Base-by-base conservation (phyloP, 2,329 filamentous ascomycete species). In the Aspergillus cejpii region DNA sequence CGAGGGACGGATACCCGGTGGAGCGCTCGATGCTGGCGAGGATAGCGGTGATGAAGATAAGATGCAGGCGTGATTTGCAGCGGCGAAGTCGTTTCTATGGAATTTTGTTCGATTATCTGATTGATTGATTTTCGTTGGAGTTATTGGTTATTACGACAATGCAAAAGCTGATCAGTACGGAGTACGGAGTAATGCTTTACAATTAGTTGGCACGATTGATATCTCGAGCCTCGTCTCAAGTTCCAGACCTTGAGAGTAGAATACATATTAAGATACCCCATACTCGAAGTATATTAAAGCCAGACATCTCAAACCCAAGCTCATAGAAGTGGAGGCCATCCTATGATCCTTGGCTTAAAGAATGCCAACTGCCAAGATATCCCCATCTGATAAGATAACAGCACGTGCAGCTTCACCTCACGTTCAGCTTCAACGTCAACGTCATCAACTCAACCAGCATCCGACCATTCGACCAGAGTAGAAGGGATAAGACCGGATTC, bases 1-100 rank as follows among this genome's bases (percentile, higher is more conserved):
- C 51, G 91, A 97, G 66, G 92, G 92, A 1, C 76, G 86, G 60
- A 76, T 97, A 66, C 91, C 91, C 2, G 75, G 78, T 26, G 85
- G 82, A 21, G 77, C 66, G 20, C 52, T 71, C 28, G 63, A 58
- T 37, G 63, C 54, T 14, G 67, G 63, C 36, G 63, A 59, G 20
- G 60, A 58, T 31, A 55, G 49, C 20, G 63, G 65, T 38, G 63
- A 64, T 23, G 56, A 54, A 27, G 54, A 59, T 40, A 52, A 56
- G 49, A 69, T 70, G 66, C 55, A 67, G 53, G 62, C 59, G 60
- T 70, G 50, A 67, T 50, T 11, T 5, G 15, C 10, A 15, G 10
- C 15, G 31, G 17, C 31, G 31, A 14, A 14, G 28, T n/a, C 7
- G 14, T 10, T 31, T 15, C 28, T 15, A 15, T 15, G 14, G 28